Evolutionary conservation across 805 yeast species (phyloP).

Genomic region (Naumovozyma baii): DNA sequence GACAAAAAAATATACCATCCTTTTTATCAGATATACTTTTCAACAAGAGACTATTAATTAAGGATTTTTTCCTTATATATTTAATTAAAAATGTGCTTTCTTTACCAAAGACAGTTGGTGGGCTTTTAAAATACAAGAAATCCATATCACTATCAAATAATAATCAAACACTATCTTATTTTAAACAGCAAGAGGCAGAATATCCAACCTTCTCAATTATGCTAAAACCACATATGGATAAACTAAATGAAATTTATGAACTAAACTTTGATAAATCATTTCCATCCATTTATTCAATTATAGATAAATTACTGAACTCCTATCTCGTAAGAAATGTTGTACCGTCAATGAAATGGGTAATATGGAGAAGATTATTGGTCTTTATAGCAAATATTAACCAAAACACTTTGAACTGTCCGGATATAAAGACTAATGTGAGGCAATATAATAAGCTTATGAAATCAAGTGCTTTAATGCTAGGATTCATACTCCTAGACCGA

Average conservation of each 20-base stretch:
- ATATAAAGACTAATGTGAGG: background rate
- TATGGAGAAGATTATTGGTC: slow-evolving; percentile 16
- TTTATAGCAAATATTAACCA: slow-evolving; percentile 2
- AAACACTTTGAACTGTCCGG: background rate
- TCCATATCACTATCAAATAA: background rate
- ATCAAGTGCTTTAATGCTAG: slow-evolving; percentile 15
- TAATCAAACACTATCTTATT: background rate
- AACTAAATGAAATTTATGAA: slow-evolving; percentile 20
- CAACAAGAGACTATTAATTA: slow-evolving; percentile 7
- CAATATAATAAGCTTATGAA: slow-evolving; percentile 9
- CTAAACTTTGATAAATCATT: slow-evolving; percentile 7
- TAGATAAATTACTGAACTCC: slow-evolving; percentile 18
- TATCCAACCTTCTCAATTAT: slow-evolving; percentile 11
- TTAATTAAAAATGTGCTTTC: slow-evolving; percentile 13
- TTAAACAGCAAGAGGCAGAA: slow-evolving; percentile 1
- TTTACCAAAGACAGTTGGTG: background rate
- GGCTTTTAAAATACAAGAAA: background rate
- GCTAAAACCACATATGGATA: slow-evolving; percentile 16
- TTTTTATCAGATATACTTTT: slow-evolving; percentile 6
- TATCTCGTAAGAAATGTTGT: slow-evolving; percentile 14
- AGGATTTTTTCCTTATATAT: slow-evolving; percentile 14
- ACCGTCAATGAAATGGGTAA: slow-evolving; percentile 21
- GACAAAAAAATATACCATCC: background rate
- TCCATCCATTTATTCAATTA: slow-evolving; percentile 5
- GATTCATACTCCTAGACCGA: slow-evolving; percentile 16